Conservation (phyloP, 176 grass and related monocot genomes). For the Oryza punctata region DNA sequence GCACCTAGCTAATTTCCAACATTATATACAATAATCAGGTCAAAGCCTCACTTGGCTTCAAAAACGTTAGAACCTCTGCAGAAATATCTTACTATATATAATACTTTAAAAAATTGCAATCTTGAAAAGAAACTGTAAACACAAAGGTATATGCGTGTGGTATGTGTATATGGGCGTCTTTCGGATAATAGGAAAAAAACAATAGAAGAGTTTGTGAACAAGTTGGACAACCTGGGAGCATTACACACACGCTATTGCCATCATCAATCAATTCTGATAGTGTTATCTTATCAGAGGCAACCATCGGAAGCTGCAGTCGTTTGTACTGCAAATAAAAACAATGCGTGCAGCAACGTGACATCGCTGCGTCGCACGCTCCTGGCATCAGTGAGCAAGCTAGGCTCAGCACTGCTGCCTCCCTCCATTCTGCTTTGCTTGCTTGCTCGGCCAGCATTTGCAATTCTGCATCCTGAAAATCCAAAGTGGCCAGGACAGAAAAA, state of each 20-base stretch:
- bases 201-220: no score
- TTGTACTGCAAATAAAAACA: neutral
- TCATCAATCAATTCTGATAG: neutral
- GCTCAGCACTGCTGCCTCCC: no score
- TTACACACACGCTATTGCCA: neutral
- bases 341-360: neutral
- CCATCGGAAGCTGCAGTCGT: no score
- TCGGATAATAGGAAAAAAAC: no score
- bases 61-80: neutral
- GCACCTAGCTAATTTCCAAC: neutral
- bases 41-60: neutral
- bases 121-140: conserved; percentile 9
- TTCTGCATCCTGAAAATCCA: neutral
- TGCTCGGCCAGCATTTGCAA: neutral
- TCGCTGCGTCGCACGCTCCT: neutral
- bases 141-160: no score
- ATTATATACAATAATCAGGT: neutral
- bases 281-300: neutral
- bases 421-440: no score
- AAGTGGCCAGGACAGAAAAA: neutral
- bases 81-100: neutral
- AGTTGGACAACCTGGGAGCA: neutral
- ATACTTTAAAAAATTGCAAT: neutral
- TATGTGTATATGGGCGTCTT: no score
- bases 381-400: neutral